Percentiles rank a stretch among this genome's conserved stretches.
Conservation (phyloP, 1,139 yeast genomes). For the Eremothecium cymbalariae region DNA sequence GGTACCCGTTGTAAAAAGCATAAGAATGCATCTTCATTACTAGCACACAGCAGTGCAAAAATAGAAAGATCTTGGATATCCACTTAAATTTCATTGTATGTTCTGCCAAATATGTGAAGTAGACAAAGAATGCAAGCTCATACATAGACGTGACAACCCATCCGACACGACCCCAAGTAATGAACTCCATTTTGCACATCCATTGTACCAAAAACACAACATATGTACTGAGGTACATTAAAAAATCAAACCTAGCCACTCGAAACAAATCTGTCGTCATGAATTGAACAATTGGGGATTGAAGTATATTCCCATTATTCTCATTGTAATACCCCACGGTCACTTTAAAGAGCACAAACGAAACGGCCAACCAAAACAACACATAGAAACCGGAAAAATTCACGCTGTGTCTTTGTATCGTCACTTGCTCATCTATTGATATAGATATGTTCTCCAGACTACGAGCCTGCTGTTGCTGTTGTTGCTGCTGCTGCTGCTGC, state of each 20-base stretch:
- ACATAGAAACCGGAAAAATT: slow-evolving; percentile 58
- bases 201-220: slow-evolving; percentile 49
- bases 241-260: slow-evolving; percentile 60
- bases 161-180: slow-evolving; percentile 57
- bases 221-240: slow-evolving; percentile 60
- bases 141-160: slow-evolving; percentile 51
- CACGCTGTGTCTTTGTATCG: slow-evolving; percentile 29
- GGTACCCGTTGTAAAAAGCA: slow-evolving; percentile 80
- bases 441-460: too few relatives aligned
- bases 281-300: slow-evolving; percentile 44
- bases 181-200: slow-evolving; percentile 35
- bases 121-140: slow-evolving; percentile 43
- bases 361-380: slow-evolving; percentile 60
- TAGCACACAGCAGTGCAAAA: slow-evolving; percentile 75
- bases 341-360: slow-evolving; percentile 43
- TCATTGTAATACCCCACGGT: slow-evolving; percentile 37
- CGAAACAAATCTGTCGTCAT: slow-evolving; percentile 48
- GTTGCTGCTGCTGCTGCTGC: too few relatives aligned
- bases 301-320: slow-evolving; percentile 34
- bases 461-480: too few relatives aligned
- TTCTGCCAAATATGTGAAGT: slow-evolving; percentile 46
- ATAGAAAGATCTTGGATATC: slow-evolving; percentile 78
- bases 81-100: slow-evolving; percentile 51
- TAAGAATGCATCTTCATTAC: slow-evolving; percentile 92
- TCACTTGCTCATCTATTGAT: slow-evolving; percentile 6